Conservation (phyloP, 345 rosid species). For the Arabidopsis arenosa region DNA sequence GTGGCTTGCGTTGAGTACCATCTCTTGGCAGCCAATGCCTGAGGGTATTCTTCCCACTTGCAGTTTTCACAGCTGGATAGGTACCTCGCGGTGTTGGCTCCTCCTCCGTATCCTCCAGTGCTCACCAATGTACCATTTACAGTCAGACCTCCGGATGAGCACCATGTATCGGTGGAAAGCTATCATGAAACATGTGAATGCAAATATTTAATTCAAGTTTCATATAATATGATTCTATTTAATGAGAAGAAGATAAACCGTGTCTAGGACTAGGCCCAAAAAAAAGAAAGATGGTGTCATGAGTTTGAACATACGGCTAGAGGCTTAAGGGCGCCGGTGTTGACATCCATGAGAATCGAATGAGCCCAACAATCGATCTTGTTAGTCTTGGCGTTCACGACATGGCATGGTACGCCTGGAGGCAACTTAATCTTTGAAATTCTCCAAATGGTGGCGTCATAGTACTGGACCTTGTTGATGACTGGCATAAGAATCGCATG, state of each 20-base stretch:
- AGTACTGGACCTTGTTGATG: conserved; percentile 63
- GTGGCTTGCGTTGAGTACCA: conserved; percentile 90
- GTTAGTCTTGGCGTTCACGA: conserved; percentile 36
- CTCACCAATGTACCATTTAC: conserved; percentile 71
- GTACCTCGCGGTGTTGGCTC: conserved; percentile 71
- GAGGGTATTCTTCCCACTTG: conserved; percentile 72
- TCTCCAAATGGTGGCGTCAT: conserved; percentile 76
- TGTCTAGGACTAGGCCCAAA: not conserved
- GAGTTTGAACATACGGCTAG: conserved; percentile 51
- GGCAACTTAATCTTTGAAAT: conserved; percentile 55
- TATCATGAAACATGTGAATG: conserved; percentile 38
- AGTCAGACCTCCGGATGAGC: conserved; percentile 88
- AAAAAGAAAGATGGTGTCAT: not conserved
- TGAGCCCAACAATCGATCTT: conserved; percentile 72
- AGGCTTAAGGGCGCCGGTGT: conserved; percentile 51
- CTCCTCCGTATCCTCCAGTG: conserved; percentile 74
- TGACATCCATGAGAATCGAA: conserved; percentile 61
- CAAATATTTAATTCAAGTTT: conserved; percentile 19
- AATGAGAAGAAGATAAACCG: not conserved
- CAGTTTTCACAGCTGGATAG: conserved; percentile 48
- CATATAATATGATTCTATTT: conserved; percentile 3
- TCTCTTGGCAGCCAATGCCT: conserved; percentile 69
- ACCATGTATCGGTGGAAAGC: conserved; percentile 89
- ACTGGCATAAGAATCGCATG: conserved; percentile 73
- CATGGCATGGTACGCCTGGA: conserved; percentile 53